Evolutionary conservation across 306 rosid species (phyloP).

Genomic region (Ormosia semicastrata): DNA sequence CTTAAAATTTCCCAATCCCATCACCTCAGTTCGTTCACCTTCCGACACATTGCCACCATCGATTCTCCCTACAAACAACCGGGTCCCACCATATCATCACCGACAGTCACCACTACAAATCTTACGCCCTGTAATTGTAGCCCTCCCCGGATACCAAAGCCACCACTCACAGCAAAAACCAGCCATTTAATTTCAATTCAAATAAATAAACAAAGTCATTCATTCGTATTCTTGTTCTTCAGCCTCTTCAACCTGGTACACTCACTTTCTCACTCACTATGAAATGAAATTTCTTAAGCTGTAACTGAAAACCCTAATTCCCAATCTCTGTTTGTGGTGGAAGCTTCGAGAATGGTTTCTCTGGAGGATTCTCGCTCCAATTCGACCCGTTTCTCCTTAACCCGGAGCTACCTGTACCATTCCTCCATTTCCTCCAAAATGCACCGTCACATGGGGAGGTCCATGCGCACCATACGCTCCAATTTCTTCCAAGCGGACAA

Average conservation of each 20-base stretch:
- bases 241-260: conserved; percentile 27
- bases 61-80: neutral
- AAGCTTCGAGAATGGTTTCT: conserved; percentile 68
- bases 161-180: conserved; percentile 33
- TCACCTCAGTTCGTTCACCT: conserved; percentile 12
- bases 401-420: conserved; percentile 47
- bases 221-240: neutral
- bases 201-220: neutral
- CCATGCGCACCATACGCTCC: conserved; percentile 92
- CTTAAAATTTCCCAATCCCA: neutral
- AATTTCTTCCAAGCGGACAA: conserved; percentile 61
- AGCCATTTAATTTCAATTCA: conserved; percentile 27
- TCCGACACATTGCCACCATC: conserved; percentile 34
- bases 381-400: conserved; percentile 59
- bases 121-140: neutral
- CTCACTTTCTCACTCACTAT: conserved; percentile 23
- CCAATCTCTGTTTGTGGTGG: neutral
- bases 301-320: neutral
- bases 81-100: conserved; percentile 29
- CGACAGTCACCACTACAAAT: conserved; percentile 36
- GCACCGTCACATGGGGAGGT: conserved; percentile 67
- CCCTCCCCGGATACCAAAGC: conserved; percentile 22
- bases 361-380: conserved; percentile 66
- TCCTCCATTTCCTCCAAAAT: conserved; percentile 52
- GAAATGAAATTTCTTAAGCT: conserved; percentile 15